phyloP scores from a whole-genome alignment of 1,284 basidiomycete species.

The Rhizoctonia solani region DNA sequence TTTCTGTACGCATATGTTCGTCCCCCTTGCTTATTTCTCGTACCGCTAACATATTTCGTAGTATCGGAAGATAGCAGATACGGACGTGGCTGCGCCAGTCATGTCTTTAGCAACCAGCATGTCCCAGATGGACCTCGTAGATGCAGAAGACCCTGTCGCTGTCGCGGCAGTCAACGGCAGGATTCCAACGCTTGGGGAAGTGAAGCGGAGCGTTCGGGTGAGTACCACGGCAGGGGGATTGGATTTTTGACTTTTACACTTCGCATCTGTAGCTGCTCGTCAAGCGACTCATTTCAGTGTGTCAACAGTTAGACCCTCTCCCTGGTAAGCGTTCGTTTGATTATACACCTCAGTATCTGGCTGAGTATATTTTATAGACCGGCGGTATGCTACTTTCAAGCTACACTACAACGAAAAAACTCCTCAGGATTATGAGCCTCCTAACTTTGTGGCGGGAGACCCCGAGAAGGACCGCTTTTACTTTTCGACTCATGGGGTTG shows the following conservation, averaged over 20 bases:
- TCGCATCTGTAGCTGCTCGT: constrained; percentile 29
- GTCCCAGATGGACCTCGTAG: background rate
- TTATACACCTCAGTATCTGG: background rate
- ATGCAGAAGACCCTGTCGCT: background rate
- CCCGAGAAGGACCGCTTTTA: constrained; percentile 36
- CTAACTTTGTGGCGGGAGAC: constrained; percentile 37
- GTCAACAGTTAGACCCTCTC: constrained; percentile 41
- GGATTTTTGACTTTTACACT: background rate
- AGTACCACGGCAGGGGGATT: background rate
- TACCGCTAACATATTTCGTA: background rate
- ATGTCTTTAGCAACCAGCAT: constrained; percentile 28
- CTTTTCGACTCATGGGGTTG: constrained; percentile 38
- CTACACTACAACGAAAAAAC: constrained; percentile 43
- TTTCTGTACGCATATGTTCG: constrained; percentile 35
- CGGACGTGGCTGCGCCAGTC: constrained; percentile 25
- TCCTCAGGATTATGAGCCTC: constrained; percentile 41
- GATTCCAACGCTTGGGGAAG: constrained; percentile 35
- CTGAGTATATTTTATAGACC: constrained; percentile 22
- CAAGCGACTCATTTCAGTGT: constrained; percentile 40
- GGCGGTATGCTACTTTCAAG: constrained; percentile 43
- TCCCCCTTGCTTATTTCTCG: background rate
- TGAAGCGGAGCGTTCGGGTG: constrained; percentile 36
- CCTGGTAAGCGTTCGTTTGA: constrained; percentile 38
- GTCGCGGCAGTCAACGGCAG: constrained; percentile 2
- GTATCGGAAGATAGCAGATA: constrained; percentile 35